Conservation (phyloP, 345 rosid genomes). For the Microthlaspi erraticum region DNA sequence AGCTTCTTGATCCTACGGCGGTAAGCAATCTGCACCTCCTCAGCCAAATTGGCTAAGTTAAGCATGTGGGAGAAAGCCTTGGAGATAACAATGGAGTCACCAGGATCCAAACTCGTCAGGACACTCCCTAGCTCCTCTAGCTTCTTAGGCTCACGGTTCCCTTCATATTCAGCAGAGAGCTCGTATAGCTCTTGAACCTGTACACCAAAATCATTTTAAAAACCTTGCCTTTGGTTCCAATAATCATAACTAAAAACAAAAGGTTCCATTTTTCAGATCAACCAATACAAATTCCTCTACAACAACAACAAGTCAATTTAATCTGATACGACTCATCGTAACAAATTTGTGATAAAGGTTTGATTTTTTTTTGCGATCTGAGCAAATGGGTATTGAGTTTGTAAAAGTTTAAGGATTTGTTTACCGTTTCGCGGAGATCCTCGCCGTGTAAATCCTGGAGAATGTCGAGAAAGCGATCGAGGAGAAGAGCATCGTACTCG, state of each 20-base stretch:
- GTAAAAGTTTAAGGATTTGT: background rate
- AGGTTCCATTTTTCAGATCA: background rate
- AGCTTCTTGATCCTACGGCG: constrained; percentile 80
- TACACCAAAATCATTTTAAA: constrained; percentile 7
- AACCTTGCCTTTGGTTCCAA: background rate
- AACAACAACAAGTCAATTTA: background rate
- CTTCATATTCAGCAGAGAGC: constrained; percentile 95
- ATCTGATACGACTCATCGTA: constrained; percentile 18
- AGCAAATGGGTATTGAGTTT: constrained; percentile 21
- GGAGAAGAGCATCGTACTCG: constrained; percentile 93
- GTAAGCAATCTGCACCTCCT: constrained; percentile 95
- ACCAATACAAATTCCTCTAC: background rate
- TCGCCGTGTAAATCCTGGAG: constrained; percentile 96
- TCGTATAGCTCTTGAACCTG: constrained; percentile 98
- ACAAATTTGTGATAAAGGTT: constrained; percentile 7
- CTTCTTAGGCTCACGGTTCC: constrained; percentile 70
- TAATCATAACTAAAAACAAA: background rate
- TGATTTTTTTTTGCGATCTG: background rate
- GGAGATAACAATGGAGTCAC: constrained; percentile 91
- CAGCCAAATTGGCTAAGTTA: constrained; percentile 96
- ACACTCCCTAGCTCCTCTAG: constrained; percentile 90
- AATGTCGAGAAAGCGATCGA: constrained; percentile 96
- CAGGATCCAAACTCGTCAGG: constrained; percentile 89
- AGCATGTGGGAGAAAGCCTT: constrained; percentile 97
- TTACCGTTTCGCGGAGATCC: constrained; percentile 91